Conservation (phyloP, 305 asterid species). For the Caryopteris hybrid region DNA sequence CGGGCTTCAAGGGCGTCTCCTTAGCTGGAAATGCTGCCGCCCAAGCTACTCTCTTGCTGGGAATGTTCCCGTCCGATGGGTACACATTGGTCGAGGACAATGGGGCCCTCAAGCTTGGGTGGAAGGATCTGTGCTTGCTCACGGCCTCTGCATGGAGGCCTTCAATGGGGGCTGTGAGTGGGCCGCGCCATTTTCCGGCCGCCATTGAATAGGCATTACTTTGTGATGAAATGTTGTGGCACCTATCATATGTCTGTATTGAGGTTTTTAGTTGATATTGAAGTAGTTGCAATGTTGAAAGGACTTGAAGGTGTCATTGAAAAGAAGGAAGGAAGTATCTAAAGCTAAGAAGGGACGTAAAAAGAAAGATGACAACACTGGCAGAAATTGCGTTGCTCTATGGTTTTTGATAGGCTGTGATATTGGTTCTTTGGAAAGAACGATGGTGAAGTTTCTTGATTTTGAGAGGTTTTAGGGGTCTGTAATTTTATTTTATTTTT, state of each 20-base stretch:
- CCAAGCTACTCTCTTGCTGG: slow-evolving; percentile 84
- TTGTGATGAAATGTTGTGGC: neutral
- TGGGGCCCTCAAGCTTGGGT: slow-evolving; percentile 88
- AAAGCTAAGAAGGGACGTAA: too few relatives aligned
- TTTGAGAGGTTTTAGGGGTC: too few relatives aligned
- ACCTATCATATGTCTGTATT: too few relatives aligned
- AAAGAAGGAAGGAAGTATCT: too few relatives aligned
- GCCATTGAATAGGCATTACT: neutral
- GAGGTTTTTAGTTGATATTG: neutral
- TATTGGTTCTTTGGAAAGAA: too few relatives aligned
- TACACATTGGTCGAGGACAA: slow-evolving; percentile 92
- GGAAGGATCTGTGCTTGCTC: slow-evolving; percentile 97
- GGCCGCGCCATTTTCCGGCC: slow-evolving; percentile 1
- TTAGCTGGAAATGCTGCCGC: slow-evolving; percentile 93
- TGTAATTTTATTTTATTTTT: too few relatives aligned
- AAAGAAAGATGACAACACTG: too few relatives aligned
- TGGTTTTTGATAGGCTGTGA: too few relatives aligned
- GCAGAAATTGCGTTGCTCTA: too few relatives aligned
- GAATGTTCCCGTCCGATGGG: slow-evolving; percentile 93
- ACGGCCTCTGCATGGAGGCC: slow-evolving; percentile 99
- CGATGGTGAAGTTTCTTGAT: too few relatives aligned
- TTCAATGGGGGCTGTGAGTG: slow-evolving; percentile 2
- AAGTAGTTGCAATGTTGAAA: too few relatives aligned
- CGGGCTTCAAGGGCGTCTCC: slow-evolving; percentile 78
- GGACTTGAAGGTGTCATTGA: too few relatives aligned